Evolutionary conservation across 2,329 filamentous ascomycete genomes (phyloP).

Genomic region (Helotiales sp.): DNA sequence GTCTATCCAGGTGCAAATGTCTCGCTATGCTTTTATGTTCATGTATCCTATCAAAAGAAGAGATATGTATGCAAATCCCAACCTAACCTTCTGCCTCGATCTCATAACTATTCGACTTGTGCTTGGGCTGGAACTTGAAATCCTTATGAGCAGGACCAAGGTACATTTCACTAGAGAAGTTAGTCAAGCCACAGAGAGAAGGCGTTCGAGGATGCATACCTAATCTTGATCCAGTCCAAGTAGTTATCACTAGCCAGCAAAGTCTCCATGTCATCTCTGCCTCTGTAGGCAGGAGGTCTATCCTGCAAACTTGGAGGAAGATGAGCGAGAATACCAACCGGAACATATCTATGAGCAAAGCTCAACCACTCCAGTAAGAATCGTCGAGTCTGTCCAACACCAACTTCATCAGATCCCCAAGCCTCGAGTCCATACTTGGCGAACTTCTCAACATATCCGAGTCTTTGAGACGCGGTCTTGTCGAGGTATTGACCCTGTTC

Average conservation of each 20-base stretch:
- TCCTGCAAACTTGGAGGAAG: conserved; percentile 90
- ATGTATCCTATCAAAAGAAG: neutral
- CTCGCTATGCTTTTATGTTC: neutral
- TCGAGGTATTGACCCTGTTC: conserved; percentile 90
- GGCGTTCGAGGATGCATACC: conserved; percentile 59
- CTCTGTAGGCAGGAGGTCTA: conserved; percentile 80
- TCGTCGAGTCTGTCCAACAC: conserved; percentile 85
- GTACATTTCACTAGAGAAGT: conserved; percentile 83
- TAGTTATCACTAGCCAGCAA: conserved; percentile 89
- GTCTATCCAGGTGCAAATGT: neutral
- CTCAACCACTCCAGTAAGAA: conserved; percentile 97
- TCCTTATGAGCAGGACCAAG: conserved; percentile 86
- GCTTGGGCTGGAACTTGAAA: conserved; percentile 96
- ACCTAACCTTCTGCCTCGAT: conserved; percentile 73
- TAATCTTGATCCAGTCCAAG: conserved; percentile 98
- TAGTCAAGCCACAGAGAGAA: conserved; percentile 9
- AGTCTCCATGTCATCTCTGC: conserved; percentile 92
- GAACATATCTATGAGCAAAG: conserved; percentile 91
- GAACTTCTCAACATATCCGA: conserved; percentile 87
- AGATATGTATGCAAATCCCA: neutral
- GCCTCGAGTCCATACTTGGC: conserved; percentile 87
- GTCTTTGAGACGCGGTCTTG: conserved; percentile 87
- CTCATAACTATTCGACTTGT: conserved; percentile 92
- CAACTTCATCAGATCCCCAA: conserved; percentile 95
- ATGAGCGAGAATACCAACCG: conserved; percentile 84